Percentiles rank a stretch among this genome's conserved stretches.
Conservation (phyloP, 371 early-diverging fungal genomes). For the Mucor irregularis region DNA sequence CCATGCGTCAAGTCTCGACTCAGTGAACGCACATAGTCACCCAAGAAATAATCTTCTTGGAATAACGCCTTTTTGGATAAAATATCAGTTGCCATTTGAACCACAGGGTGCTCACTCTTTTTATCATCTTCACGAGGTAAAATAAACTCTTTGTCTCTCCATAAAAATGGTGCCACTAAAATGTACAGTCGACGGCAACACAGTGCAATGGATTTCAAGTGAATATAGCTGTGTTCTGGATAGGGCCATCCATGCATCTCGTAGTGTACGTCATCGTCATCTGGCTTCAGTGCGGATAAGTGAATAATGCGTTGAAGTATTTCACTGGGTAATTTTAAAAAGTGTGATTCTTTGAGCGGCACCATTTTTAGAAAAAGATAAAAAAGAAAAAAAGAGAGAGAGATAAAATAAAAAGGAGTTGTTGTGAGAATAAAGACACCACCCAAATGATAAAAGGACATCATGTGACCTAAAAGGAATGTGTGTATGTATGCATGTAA, state of each 20-base stretch:
- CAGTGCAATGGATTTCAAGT: slow-evolving; percentile 38
- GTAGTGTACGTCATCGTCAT: slow-evolving; percentile 13
- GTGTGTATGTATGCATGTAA: too few species aligned
- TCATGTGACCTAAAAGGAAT: too few species aligned
- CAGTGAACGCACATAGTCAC: slow-evolving; percentile 43
- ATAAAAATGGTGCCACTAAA: slow-evolving; percentile 42
- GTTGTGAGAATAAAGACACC: background rate
- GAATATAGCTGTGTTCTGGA: slow-evolving; percentile 34
- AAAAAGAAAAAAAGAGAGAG: slow-evolving; percentile 3
- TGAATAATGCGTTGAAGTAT: slow-evolving; percentile 36
- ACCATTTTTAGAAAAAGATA: background rate
- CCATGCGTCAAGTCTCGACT: slow-evolving; percentile 42
- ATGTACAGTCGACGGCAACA: slow-evolving; percentile 38
- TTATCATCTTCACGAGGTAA: slow-evolving; percentile 40
- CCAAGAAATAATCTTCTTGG: slow-evolving; percentile 24
- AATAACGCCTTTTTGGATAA: slow-evolving; percentile 28
- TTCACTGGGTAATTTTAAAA: slow-evolving; percentile 41
- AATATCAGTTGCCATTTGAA: slow-evolving; percentile 43
- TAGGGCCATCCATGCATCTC: slow-evolving; percentile 45
- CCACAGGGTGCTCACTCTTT: slow-evolving; percentile 9
- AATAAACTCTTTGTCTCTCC: slow-evolving; percentile 54
- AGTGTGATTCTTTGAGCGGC: background rate
- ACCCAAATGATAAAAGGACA: slow-evolving; percentile 7
- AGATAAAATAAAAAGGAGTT: background rate
- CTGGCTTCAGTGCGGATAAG: slow-evolving; percentile 14